These are phyloP conservation scores for Haberlea rhodopensis DNA, from an alignment of 257 asterid genomes.

Conservation along the genomic window DNA sequence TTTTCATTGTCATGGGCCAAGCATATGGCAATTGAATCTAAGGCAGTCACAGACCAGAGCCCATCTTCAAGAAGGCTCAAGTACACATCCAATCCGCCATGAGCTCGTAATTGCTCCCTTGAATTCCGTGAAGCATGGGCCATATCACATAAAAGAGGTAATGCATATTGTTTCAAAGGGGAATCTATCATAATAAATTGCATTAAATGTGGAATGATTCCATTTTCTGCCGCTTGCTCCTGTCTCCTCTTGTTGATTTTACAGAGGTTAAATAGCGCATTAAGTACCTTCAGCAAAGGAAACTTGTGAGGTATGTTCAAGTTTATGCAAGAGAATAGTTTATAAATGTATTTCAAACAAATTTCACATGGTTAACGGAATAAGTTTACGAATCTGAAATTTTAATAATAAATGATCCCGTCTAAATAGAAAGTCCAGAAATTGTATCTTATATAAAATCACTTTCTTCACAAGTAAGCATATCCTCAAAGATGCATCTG, in stretches of 20 bases:
- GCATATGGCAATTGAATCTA: slow-evolving; percentile 97
- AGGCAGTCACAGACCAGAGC: slow-evolving; percentile 92
- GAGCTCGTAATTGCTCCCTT: slow-evolving; percentile 97
- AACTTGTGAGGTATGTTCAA: slow-evolving; percentile 28
- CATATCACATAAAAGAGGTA: slow-evolving; percentile 96
- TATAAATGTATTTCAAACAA: not conserved
- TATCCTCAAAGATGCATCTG: not conserved
- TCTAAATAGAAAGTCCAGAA: not conserved
- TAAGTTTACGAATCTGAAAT: not conserved
- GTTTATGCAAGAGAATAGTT: slow-evolving; percentile 1
- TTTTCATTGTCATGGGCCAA: slow-evolving; percentile 95
- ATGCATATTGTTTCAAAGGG: slow-evolving; percentile 81
- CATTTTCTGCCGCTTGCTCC: slow-evolving; percentile 98
- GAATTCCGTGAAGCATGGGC: slow-evolving; percentile 99
- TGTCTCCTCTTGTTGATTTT: slow-evolving; percentile 98
- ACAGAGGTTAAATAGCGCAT: slow-evolving; percentile 94
- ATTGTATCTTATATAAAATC: not conserved
- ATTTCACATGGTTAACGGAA: not conserved
- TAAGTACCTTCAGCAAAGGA: slow-evolving; percentile 68
- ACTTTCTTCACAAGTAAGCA: not conserved
- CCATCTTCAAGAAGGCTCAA: slow-evolving; percentile 93
- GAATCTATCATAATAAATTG: slow-evolving; percentile 87
- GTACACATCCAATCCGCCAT: slow-evolving; percentile 94
- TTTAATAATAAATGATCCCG: not conserved
- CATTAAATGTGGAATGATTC: slow-evolving; percentile 96